Percentiles rank a stretch among this genome's conserved stretches.
phyloP scores from a whole-genome alignment of 495 filamentous ascomycete genomes.

The Podospora sp. region DNA sequence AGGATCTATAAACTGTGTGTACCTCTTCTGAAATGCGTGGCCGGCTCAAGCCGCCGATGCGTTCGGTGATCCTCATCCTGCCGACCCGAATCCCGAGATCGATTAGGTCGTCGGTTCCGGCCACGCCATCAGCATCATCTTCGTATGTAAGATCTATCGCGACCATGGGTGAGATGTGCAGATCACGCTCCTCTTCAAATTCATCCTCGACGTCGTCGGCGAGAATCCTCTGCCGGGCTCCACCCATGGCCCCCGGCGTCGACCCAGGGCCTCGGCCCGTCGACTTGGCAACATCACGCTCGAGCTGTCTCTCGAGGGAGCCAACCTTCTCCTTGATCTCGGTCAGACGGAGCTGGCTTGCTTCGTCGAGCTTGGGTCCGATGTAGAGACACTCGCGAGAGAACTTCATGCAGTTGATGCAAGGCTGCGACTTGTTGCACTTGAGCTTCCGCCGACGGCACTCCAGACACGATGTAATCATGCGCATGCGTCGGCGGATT shows the following conservation, averaged over 20 bases:
- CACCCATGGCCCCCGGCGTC: background rate
- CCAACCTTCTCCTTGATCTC: constrained; percentile 74
- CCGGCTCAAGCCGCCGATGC: constrained; percentile 62
- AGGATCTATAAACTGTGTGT: constrained; percentile 20
- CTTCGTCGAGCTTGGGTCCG: constrained; percentile 61
- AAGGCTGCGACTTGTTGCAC: constrained; percentile 75
- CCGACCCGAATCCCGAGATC: constrained; percentile 73
- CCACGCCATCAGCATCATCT: constrained; percentile 54
- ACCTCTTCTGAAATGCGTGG: constrained; percentile 70
- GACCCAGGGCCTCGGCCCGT: constrained; percentile 19
- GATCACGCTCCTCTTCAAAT: constrained; percentile 50
- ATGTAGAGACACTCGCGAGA: constrained; percentile 67
- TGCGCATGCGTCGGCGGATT: constrained; percentile 66
- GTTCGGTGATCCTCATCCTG: constrained; percentile 70
- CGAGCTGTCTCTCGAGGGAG: constrained; percentile 61
- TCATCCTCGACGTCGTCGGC: constrained; percentile 52
- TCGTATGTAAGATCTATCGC: constrained; percentile 65
- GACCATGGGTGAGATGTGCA: constrained; percentile 59
- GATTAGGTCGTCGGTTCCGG: constrained; percentile 59
- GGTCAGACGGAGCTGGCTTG: constrained; percentile 60
- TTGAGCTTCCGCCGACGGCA: constrained; percentile 79
- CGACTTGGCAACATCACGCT: constrained; percentile 54
- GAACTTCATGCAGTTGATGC: constrained; percentile 67
- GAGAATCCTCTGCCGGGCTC: constrained; percentile 39
- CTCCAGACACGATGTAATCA: constrained; percentile 70